Evolutionary conservation across 1,284 basidiomycete genomes (phyloP), one percentile per base, ranked within the genome.

Genomic region (Cryptococcus sp.): DNA sequence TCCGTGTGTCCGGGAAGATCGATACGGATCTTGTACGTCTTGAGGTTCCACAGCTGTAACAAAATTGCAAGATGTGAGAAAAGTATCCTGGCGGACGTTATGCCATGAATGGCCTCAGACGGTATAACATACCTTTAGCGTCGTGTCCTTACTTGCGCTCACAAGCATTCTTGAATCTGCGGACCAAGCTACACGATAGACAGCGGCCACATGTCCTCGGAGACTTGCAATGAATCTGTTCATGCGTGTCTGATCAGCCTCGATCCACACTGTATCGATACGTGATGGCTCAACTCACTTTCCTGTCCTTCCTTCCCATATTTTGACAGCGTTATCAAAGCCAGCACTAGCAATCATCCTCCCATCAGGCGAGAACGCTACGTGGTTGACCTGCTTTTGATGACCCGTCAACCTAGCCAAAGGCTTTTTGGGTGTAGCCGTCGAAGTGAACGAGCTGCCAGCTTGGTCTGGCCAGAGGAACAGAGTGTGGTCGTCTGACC

Each of bases 1-100:
- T 99, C 95, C 0, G 89, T 90, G 73, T 99, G 96, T 3, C 95
- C 96, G 0, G 94, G 92, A 23, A 99, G 83, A 76, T 99, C 95
- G 3, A 85, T 87, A 70, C 91, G 88, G 65, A 98, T 87, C 78
- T 96, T 96, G 79, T 91, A 91, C 17, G 91, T 94, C 76, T 92
- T 93, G 59, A 96, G 81, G 75, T 95, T 90, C 93, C 93, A 96
- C 29, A 96, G 87, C 91, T 93, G 59, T 16, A 15, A 3, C 10
- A 34, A 2, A 7, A 34, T 34, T 13, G 29, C 29, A 34, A 34
- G 29, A 7, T 34, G 29, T 34, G 8, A 34, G 29, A 7, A 4
- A 4, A 10, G 29, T 2, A 10, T 13, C 29, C 3, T 13, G 29
- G 26, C 8, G 29, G 2, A 34, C 13, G 29, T 34, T 5, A 7